Percentiles rank a stretch among this genome's conserved stretches.
Evolutionary conservation across 768 basidiomycete genomes (phyloP).

Genomic region (Amanita muscaria): DNA sequence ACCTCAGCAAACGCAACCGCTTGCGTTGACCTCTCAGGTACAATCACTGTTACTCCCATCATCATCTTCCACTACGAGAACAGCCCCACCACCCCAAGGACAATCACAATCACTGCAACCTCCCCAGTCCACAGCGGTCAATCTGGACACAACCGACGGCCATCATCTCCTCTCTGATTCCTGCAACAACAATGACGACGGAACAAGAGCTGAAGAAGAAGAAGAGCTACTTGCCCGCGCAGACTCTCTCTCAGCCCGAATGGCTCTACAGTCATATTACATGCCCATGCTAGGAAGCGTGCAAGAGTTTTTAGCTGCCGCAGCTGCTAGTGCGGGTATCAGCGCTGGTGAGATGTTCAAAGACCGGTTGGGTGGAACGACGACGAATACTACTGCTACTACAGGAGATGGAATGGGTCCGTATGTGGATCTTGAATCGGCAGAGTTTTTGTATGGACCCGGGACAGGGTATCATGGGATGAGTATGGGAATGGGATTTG

Average conservation of each 20-base stretch:
- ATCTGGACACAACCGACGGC: background rate
- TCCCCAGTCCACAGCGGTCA: background rate
- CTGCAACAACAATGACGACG: slow-evolving; percentile 20
- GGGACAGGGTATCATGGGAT: slow-evolving; percentile 13
- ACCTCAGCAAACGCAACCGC: background rate
- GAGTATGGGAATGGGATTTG: slow-evolving; percentile 12
- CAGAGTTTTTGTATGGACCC: slow-evolving; percentile 16
- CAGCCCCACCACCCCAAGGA: background rate
- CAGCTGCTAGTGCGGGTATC: slow-evolving; percentile 10
- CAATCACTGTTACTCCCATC: background rate
- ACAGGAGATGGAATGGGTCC: background rate
- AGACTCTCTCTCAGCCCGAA: slow-evolving; percentile 47
- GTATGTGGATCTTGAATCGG: slow-evolving; percentile 8
- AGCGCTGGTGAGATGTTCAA: slow-evolving; percentile 10
- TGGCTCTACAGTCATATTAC: slow-evolving; percentile 57
- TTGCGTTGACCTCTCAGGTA: no score
- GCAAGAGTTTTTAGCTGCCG: slow-evolving; percentile 31
- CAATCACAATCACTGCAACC: background rate
- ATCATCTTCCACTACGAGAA: background rate
- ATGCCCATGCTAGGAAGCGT: slow-evolving; percentile 45
- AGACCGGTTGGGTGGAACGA: slow-evolving; percentile 6
- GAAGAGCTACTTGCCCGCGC: slow-evolving; percentile 52
- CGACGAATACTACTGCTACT: no score
- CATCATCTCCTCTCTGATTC: slow-evolving; percentile 7
- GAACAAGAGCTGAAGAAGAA: no score